Evolutionary conservation across 2,329 filamentous ascomycete genomes (phyloP), one percentile per base, ranked within the genome.

Genomic region (Chaetomiaceae sp.): DNA sequence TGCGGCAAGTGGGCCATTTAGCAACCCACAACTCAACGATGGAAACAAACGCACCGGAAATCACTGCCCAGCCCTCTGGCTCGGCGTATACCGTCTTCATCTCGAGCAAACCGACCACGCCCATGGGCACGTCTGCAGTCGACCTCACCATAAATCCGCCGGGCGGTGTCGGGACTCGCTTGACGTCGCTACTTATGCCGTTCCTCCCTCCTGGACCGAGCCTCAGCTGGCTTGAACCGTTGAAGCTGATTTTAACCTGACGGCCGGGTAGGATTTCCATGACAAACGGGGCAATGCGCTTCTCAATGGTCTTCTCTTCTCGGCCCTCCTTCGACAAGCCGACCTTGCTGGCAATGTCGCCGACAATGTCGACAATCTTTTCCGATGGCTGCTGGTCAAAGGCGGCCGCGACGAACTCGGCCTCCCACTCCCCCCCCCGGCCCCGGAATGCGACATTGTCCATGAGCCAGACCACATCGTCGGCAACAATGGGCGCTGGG

Each of bases 391-490:
- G 75, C 63, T 84, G 83, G 58, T 86, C 81, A 62, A 96, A 95
- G 53, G 90, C 88, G 40, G 87, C 89, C 2, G 87, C 82, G 0
- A 95, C 84, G 57, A 91, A 90, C 66, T 96, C 89, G 23, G 87
- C 87, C 64, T 88, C 78, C 90, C 90, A 96, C 48, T 66, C 68
- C 48, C 71, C 72, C 2, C 45, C 41, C 16, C 71, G 64, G 41
- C 73, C 70, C 55, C 82, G 81, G 67, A 86, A 92, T 4, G 90
- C 91, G 2, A 88, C 92, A 64, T 94, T 96, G 73, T 97, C 90
- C 43, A 96, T 75, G 7, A 96, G 74, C 92, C 92, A 96, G 36
- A 96, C 84, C 13, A 81, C 82, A 67, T 96, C 87, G 34, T 80
- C 71, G 14, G 76, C 74, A 50, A 82, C 78, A 42, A 89, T 79